Percentiles rank a stretch among this genome's conserved stretches.
Conservation (phyloP, 139 green algal species). For the Nannochloris sp. region DNA sequence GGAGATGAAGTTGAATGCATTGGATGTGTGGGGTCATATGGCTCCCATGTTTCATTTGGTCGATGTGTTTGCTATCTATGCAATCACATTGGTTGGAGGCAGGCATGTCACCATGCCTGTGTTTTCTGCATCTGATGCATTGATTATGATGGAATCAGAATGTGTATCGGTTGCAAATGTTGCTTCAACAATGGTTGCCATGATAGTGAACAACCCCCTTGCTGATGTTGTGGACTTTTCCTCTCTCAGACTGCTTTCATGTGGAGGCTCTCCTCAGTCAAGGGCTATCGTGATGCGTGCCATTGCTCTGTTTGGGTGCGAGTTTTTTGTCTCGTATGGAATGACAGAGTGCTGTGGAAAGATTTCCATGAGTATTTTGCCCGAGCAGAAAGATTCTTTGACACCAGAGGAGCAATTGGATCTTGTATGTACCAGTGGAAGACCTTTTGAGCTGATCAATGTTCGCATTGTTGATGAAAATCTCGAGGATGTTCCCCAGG, state of each 20-base stretch:
- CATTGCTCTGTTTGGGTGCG: constrained; percentile 60
- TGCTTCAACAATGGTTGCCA: constrained; percentile 79
- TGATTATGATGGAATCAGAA: constrained; percentile 80
- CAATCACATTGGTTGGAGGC: constrained; percentile 71
- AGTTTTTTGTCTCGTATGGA: constrained; percentile 83
- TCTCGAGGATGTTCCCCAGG: constrained; percentile 32
- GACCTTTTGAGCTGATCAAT: constrained; percentile 63
- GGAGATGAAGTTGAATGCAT: constrained; percentile 63
- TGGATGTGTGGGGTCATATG: constrained; percentile 78
- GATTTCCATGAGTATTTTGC: constrained; percentile 83
- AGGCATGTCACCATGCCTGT: constrained; percentile 61
- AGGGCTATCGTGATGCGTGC: constrained; percentile 39
- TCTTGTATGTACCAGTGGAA: constrained; percentile 54
- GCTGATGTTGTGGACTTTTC: constrained; percentile 55
- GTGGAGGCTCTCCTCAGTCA: constrained; percentile 70
- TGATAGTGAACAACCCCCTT: constrained; percentile 67
- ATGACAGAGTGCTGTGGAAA: constrained; percentile 97
- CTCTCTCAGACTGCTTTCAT: constrained; percentile 67
- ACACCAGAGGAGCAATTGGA: constrained; percentile 34
- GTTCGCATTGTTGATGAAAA: constrained; percentile 49
- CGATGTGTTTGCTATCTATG: constrained; percentile 85
- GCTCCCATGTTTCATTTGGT: constrained; percentile 93
- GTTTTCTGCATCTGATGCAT: constrained; percentile 48
- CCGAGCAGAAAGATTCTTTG: constrained; percentile 11
- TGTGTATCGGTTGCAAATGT: constrained; percentile 68